A percentile compares a stretch with the other conserved stretches of the same genome.
phyloP scores from a whole-genome alignment of 202 grass and related monocot species.

The Elaeis oleifera region DNA sequence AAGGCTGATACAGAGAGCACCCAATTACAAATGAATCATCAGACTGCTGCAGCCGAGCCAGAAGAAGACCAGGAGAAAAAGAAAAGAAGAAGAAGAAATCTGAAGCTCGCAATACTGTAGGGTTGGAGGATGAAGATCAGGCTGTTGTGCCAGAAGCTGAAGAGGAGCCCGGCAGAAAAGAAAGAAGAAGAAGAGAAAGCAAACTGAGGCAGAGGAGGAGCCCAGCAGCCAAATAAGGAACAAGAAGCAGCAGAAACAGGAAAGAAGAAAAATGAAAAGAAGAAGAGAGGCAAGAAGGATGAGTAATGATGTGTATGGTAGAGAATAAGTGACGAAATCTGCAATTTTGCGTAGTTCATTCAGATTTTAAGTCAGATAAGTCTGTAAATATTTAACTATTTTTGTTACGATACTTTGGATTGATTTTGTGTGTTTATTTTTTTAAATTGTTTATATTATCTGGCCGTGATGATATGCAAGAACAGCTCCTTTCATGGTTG shows the following conservation, averaged over 20 bases:
- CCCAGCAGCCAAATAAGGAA: background rate
- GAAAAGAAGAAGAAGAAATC: slow-evolving; percentile 53
- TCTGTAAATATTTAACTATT: no score
- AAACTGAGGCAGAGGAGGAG: slow-evolving; percentile 22
- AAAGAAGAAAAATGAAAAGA: slow-evolving; percentile 13
- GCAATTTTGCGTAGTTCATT: no score
- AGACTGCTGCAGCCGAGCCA: background rate
- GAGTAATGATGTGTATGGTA: background rate
- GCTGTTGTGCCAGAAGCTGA: slow-evolving; percentile 17
- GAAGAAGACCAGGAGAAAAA: slow-evolving; percentile 19
- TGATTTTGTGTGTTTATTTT: no score
- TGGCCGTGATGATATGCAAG: no score
- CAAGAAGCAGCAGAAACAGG: background rate
- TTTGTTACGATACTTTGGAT: no score
- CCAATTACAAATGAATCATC: background rate
- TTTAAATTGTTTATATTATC: no score
- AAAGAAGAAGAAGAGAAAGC: slow-evolving; percentile 72
- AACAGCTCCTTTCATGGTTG: no score
- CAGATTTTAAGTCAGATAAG: no score
- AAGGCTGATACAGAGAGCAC: background rate
- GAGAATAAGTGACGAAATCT: no score
- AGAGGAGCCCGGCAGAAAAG: slow-evolving; percentile 36
- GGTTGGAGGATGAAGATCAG: background rate
- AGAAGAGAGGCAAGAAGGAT: slow-evolving; percentile 5
- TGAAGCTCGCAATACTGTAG: slow-evolving; percentile 4